A percentile compares a stretch with the other conserved stretches of the same genome.
Conservation (phyloP, 2,329 filamentous ascomycete genomes). For the Cryoendolithus antarcticus region DNA sequence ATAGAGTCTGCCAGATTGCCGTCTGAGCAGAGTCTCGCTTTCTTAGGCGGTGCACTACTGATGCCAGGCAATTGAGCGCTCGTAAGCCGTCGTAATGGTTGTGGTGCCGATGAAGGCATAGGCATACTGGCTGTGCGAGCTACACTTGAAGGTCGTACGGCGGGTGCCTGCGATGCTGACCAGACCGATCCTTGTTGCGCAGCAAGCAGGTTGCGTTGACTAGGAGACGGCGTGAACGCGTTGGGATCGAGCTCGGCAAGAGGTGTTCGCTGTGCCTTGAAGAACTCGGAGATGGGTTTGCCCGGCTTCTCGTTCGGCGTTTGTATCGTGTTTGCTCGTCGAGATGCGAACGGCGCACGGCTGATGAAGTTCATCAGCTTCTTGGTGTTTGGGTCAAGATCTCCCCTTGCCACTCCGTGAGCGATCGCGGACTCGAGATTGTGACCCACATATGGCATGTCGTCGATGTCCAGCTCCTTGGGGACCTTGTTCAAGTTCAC, state of each 20-base stretch:
- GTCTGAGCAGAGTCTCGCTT: constrained; percentile 34
- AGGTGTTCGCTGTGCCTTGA: constrained; percentile 50
- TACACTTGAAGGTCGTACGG: constrained; percentile 10
- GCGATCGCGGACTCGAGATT: constrained; percentile 56
- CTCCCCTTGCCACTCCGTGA: constrained; percentile 61
- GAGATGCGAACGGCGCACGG: constrained; percentile 12
- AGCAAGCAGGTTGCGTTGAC: constrained; percentile 47
- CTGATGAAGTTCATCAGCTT: constrained; percentile 38
- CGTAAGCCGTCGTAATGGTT: constrained; percentile 27
- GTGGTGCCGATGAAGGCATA: constrained; percentile 28
- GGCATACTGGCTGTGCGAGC: constrained; percentile 13
- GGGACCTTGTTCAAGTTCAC: constrained; percentile 63
- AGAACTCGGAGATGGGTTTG: constrained; percentile 52
- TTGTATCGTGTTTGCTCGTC: constrained; percentile 11
- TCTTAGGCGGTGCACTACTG: constrained; percentile 23
- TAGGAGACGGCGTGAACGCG: constrained; percentile 53
- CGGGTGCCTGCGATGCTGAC: constrained; percentile 38
- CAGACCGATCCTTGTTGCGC: constrained; percentile 42
- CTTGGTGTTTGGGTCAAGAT: constrained; percentile 86
- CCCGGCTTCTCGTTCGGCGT: constrained; percentile 45
- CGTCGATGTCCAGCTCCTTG: constrained; percentile 49
- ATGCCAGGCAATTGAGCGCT: constrained; percentile 20
- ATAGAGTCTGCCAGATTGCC: constrained; percentile 18
- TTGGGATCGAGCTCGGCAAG: constrained; percentile 58
- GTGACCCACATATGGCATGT: constrained; percentile 71